Base-by-base conservation (phyloP, 305 asterid genomes). In the Ilex paraguariensis region DNA sequence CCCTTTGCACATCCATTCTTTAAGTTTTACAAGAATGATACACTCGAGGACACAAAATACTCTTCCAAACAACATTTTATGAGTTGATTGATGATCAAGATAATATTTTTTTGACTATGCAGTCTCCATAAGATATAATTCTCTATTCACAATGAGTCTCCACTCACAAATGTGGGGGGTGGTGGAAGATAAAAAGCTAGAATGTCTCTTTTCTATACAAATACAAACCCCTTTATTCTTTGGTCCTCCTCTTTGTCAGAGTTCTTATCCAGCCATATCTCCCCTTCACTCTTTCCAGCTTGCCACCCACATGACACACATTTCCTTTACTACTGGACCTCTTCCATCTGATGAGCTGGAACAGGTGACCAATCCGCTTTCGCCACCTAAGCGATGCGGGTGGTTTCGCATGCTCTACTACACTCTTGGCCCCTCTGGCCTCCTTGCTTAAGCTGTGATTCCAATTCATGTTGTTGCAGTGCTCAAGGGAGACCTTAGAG, bases 291-390 rank as follows among this genome's bases (percentile, higher is more conserved):
- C 80, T 81, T 69, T 78, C 91, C 65, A 79, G 65, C 81, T 80
- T 86, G 65, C 87, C 68, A 66, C 90, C 75, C 74, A 83, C 81
- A 57, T 83, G 90, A 78, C 77, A 64, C 65, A 55, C 71, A 53
- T 62, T 79, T 59, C 79, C 78, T 54, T 78, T 85, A 75, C 62
- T 66, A 30, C 28, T 21, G 28, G 89, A 73, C 65, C 87, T 81
- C 78, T 79, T 90, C 83, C 83, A 77, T 68, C 77, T 81, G 71
- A 64, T 78, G 76, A 84, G 71, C 63, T 85, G 97, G 85, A 90
- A 74, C 30, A 87, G 66, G 46, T 86, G 88, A 28, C 96, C 87
- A 78, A 87, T 79, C 83, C 86, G 76, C 80, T 76, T 82, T 6
- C 83, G 87, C 97, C 97, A 90, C 77, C 90, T 84, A 72, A 84